Percentiles rank a stretch among this genome's conserved stretches.
phyloP scores from a whole-genome alignment of 179 eudicot genomes.

The Drosera spatulata region DNA sequence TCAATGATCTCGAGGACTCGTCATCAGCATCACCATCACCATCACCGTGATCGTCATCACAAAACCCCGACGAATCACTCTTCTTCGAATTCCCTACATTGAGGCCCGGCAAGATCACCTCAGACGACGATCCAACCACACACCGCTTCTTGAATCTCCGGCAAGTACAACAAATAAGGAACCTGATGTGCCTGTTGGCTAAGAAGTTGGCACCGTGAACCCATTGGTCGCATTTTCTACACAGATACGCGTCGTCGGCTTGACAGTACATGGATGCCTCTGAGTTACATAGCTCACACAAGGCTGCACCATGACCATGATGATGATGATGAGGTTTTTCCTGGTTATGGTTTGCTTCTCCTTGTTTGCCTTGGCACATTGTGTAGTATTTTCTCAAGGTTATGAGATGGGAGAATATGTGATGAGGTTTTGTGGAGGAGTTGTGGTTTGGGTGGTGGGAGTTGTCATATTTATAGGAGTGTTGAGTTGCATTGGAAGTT shows the following conservation, averaged over 20 bases:
- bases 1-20: background rate
- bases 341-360: no score
- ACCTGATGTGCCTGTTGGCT: slow-evolving; percentile 39
- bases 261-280: slow-evolving; percentile 28
- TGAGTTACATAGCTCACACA: slow-evolving; percentile 31
- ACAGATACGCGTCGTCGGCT: slow-evolving; percentile 39
- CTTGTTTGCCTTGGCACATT: no score
- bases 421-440: no score
- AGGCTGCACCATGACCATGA: background rate
- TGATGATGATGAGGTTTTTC: no score
- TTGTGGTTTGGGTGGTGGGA: no score
- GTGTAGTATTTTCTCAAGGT: no score
- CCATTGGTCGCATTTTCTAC: slow-evolving; percentile 37
- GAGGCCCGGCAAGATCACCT: slow-evolving; percentile 8
- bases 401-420: no score
- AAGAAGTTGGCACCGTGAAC: slow-evolving; percentile 49
- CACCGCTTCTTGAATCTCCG: slow-evolving; percentile 19
- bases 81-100: slow-evolving; percentile 1
- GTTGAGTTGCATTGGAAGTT: no score
- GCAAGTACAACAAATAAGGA: slow-evolving; percentile 32
- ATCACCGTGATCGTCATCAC: no score
- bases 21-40: background rate
- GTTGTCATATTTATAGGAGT: no score
- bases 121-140: slow-evolving; percentile 18
- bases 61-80: background rate